Evolutionary conservation across 352 stramenopile species (phyloP), one percentile per base, ranked within the genome.

Genomic region (Globisporangium cystogenes): DNA sequence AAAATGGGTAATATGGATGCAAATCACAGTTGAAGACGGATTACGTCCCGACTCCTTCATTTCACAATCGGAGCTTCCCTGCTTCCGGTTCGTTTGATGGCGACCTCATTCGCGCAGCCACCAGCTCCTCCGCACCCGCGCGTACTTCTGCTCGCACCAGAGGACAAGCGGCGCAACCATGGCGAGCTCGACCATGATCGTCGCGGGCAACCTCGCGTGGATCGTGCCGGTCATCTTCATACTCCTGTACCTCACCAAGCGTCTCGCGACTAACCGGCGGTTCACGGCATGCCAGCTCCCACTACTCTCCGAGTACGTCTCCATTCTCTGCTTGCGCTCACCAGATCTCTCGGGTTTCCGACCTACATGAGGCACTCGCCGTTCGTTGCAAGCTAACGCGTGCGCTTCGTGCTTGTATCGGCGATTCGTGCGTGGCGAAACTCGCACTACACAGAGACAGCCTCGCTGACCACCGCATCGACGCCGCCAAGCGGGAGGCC

Each of bases 401-500:
- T 4, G 7, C 5, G 40, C 8, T 16, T 37, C 33, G 36, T 41
- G 15, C 36, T n/a, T 20, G 18, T 21, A 21, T 41, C 18, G 11
- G 36, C 36, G 36, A 6, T 40, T n/a, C n/a, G n/a, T n/a, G n/a
- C n/a, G n/a, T n/a, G n/a, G n/a, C n/a, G 7, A 31, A 4, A 15
- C 16, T 11, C 23, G 26, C 3, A 7, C 3, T 16, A 10, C 23
- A 15, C 36, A 58, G 52, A n/a, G 52, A 43, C 44, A 39, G 51
- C 27, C 29, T 45, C 16, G 44, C 39, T 16, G 52, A 58, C 21
- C 52, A 58, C n/a, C 52, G 52, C 24, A 51, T 58, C 23, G 52
- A 58, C 23, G 52, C 52, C 29, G 52, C 52, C 10, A 58, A 43
- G 15, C 23, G 52, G 10, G 49, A 50, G 5, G 80, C 75, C 1